phyloP scores from a whole-genome alignment of 1,284 basidiomycete genomes.

The Volvariella surrecta region DNA sequence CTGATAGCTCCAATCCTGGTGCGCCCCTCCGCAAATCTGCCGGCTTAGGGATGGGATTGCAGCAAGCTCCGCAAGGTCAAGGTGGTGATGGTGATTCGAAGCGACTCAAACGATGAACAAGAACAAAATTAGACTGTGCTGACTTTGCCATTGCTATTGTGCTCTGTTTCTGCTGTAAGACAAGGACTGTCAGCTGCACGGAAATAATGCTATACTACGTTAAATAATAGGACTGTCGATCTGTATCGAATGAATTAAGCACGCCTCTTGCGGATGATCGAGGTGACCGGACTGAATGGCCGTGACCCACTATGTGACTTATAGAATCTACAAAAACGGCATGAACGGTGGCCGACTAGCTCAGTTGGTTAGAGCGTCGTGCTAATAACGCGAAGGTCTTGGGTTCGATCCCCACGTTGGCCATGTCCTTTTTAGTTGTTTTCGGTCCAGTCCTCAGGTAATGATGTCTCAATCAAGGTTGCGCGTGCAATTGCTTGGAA shows the following conservation, averaged over 20 bases:
- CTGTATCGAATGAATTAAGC: no score
- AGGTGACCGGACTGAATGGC: no score
- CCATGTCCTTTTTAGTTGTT: constrained; percentile 10
- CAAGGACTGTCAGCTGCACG: no score
- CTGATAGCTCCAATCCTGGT: neutral
- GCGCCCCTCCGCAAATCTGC: constrained; percentile 3
- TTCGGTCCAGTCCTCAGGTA: neutral
- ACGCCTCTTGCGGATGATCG: no score
- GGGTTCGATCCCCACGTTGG: constrained; percentile 22
- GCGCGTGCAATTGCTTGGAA: no score
- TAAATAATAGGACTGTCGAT: no score
- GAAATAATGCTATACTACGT: no score
- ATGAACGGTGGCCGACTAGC: constrained; percentile 9
- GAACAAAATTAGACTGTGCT: neutral
- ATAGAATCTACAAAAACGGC: no score
- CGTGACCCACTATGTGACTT: no score
- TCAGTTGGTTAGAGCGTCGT: constrained; percentile 19
- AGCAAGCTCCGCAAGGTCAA: constrained; percentile 17
- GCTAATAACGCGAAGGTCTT: constrained; percentile 23
- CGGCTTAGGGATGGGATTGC: constrained; percentile 33
- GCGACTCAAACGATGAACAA: neutral
- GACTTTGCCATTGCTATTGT: no score
- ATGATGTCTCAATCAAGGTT: neutral
- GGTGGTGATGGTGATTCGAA: neutral
- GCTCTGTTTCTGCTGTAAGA: no score